phyloP scores from a whole-genome alignment of 805 yeast genomes.

The Helenozyma rhizophorensis region DNA sequence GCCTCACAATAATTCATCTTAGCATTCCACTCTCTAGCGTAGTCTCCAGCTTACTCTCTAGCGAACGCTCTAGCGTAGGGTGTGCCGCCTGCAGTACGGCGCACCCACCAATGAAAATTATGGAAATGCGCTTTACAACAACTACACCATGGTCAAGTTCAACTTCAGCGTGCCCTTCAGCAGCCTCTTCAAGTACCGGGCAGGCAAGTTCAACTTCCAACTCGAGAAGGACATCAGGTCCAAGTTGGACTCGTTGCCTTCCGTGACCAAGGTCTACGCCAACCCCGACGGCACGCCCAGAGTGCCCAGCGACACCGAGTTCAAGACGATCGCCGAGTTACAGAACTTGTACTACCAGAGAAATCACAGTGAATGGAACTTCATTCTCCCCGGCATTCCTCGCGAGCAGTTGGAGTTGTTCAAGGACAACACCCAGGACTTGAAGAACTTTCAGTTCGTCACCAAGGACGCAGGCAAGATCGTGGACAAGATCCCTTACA shows the following conservation, averaged over 20 bases:
- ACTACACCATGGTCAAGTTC: conserved; percentile 32
- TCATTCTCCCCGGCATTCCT: conserved; percentile 44
- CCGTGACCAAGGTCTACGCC: conserved; percentile 62
- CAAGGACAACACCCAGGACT: conserved; percentile 57
- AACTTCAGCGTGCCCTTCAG: conserved; percentile 39
- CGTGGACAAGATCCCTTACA: conserved; percentile 79
- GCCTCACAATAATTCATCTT: no score
- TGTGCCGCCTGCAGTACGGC: no score
- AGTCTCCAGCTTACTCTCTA: no score
- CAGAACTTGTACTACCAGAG: conserved; percentile 56
- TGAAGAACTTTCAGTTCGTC: conserved; percentile 50
- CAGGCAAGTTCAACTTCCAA: conserved; percentile 38
- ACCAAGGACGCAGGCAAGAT: conserved; percentile 53
- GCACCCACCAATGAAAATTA: no score
- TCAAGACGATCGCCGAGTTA: conserved; percentile 68
- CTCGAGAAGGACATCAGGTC: conserved; percentile 61
- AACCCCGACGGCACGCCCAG: conserved; percentile 74
- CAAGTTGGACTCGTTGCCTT: conserved; percentile 58
- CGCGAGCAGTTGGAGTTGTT: conserved; percentile 52
- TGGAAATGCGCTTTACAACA: no score
- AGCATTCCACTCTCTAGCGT: no score
- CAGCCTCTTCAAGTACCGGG: conserved; percentile 34
- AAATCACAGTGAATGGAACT: conserved; percentile 49
- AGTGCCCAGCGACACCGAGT: conserved; percentile 64
- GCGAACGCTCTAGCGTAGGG: no score